Conservation (phyloP, 768 basidiomycete genomes). For the Termitomyces sp. region DNA sequence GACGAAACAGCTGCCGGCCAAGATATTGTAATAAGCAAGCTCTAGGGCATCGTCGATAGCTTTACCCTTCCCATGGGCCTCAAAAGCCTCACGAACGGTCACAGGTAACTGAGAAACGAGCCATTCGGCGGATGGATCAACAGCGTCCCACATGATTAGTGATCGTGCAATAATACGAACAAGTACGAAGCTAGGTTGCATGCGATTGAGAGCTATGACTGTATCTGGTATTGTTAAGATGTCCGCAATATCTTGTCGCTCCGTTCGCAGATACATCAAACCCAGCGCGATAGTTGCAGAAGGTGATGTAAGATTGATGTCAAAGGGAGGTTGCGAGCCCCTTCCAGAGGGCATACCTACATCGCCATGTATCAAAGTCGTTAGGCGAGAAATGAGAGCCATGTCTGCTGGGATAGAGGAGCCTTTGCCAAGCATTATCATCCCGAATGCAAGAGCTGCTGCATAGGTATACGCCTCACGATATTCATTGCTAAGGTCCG, state of each 20-base stretch:
- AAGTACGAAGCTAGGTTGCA: conserved; percentile 86
- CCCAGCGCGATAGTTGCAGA: conserved; percentile 89
- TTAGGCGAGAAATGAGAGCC: conserved; percentile 62
- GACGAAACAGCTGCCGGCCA: conserved; percentile 89
- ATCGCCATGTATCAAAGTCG: conserved; percentile 76
- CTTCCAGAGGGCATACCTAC: conserved; percentile 36
- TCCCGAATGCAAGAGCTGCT: conserved; percentile 87
- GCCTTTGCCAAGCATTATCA: conserved; percentile 94
- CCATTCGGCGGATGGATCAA: conserved; percentile 75
- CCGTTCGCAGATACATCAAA: conserved; percentile 88
- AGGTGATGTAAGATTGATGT: conserved; percentile 88
- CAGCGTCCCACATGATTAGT: conserved; percentile 84
- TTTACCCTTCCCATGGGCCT: conserved; percentile 47
- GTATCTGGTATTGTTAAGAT: conserved; percentile 83
- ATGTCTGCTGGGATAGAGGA: conserved; percentile 74
- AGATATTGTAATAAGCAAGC: conserved; percentile 86
- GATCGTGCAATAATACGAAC: conserved; percentile 73
- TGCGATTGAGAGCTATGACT: conserved; percentile 70
- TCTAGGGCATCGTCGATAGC: conserved; percentile 70
- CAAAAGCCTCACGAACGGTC: conserved; percentile 58
- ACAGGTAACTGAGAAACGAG: conserved; percentile 63
- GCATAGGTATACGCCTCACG: conserved; percentile 91
- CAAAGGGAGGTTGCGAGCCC: conserved; percentile 49
- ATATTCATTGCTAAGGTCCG: conserved; percentile 84
- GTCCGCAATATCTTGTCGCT: conserved; percentile 81